Evolutionary conservation across 768 basidiomycete genomes (phyloP).

Genomic region (Suillus bovinus): DNA sequence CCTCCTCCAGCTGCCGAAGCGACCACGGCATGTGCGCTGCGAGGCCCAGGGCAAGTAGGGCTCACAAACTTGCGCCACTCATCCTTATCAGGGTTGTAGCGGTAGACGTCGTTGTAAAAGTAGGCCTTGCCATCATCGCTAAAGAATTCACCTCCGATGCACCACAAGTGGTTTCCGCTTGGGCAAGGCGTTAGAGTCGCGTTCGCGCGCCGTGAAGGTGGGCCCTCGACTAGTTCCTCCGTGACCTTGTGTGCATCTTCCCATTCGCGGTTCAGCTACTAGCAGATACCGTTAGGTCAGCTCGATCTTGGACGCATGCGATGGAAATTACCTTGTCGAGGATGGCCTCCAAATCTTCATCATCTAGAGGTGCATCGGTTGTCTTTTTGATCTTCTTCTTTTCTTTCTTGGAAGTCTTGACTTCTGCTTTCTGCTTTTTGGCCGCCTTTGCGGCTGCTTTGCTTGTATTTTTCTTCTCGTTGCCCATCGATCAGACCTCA

Average conservation of each 20-base stretch:
- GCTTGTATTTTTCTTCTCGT: constrained; percentile 16
- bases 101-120: constrained; percentile 86
- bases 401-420: constrained; percentile 72
- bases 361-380: constrained; percentile 60
- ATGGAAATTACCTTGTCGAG: constrained; percentile 62
- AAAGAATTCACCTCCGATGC: constrained; percentile 85
- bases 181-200: constrained; percentile 83
- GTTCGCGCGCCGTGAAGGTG: constrained; percentile 81
- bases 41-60: constrained; percentile 82
- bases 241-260: constrained; percentile 80
- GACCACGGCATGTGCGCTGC: constrained; percentile 84
- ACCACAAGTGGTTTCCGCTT: constrained; percentile 79
- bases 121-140: constrained; percentile 83
- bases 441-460: constrained; percentile 53
- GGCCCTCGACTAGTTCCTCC: constrained; percentile 81
- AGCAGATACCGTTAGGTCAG: constrained; percentile 11
- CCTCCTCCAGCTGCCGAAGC: constrained; percentile 78
- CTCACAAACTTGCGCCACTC: constrained; percentile 90
- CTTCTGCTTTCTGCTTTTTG: constrained; percentile 64
- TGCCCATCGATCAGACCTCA: constrained; percentile 16
- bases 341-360: constrained; percentile 81
- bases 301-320: constrained; percentile 4
- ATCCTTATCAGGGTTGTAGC: constrained; percentile 87
- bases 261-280: constrained; percentile 84
- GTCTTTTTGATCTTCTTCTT: constrained; percentile 56